A percentile compares a stretch with the other conserved stretches of the same genome.
phyloP scores from a whole-genome alignment of 768 basidiomycete species.

The Lactifluus echinatus region DNA sequence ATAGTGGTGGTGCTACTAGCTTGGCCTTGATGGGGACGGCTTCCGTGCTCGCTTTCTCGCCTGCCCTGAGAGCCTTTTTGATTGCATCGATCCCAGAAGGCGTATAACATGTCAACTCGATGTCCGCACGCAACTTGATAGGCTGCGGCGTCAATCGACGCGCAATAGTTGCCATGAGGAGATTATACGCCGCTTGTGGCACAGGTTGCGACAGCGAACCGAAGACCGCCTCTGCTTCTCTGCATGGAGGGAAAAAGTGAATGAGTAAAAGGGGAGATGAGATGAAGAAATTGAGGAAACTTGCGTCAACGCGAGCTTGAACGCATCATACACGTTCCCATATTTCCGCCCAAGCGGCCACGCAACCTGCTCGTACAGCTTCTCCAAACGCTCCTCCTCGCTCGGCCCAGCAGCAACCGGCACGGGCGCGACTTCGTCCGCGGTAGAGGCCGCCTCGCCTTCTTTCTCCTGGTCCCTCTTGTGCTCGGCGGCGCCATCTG shows the following conservation, averaged over 20 bases:
- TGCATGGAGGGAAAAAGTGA: slow-evolving; percentile 24
- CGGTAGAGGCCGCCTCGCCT: slow-evolving; percentile 36
- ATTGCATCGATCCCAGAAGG: slow-evolving; percentile 96
- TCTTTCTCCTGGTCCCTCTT: slow-evolving; percentile 42
- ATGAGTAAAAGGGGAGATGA: not conserved
- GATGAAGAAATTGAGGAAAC: slow-evolving; percentile 29
- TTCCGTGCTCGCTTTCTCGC: slow-evolving; percentile 81
- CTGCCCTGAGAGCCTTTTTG: slow-evolving; percentile 81
- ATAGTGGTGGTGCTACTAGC: slow-evolving; percentile 91
- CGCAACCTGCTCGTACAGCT: slow-evolving; percentile 80
- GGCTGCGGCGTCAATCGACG: slow-evolving; percentile 95
- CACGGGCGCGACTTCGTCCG: slow-evolving; percentile 33
- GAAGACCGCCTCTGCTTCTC: slow-evolving; percentile 78
- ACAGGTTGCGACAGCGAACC: slow-evolving; percentile 52
- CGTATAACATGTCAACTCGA: slow-evolving; percentile 94
- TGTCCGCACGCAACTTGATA: slow-evolving; percentile 96
- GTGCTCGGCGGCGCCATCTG: not conserved
- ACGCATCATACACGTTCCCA: slow-evolving; percentile 95
- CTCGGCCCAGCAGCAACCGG: slow-evolving; percentile 31
- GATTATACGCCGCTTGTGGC: slow-evolving; percentile 44
- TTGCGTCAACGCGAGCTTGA: slow-evolving; percentile 92
- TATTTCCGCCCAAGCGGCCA: slow-evolving; percentile 93
- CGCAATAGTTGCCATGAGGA: slow-evolving; percentile 79
- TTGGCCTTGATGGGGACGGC: slow-evolving; percentile 95
- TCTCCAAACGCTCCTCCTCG: slow-evolving; percentile 76